These are phyloP conservation scores for Mitragyna speciosa DNA, from an alignment of 257 asterid species.

Conservation along the genomic window DNA sequence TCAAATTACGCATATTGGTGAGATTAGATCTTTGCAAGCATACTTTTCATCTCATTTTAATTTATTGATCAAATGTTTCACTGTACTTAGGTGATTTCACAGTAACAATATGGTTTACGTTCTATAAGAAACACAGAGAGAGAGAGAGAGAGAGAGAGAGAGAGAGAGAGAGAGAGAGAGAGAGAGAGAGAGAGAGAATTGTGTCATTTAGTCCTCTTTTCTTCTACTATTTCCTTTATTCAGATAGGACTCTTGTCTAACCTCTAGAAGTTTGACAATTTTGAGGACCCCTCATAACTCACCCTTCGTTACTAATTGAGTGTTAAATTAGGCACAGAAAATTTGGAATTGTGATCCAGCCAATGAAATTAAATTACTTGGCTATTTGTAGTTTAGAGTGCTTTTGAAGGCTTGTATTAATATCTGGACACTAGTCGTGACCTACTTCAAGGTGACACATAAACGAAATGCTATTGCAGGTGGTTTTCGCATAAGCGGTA, in stretches of 20 bases:
- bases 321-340: neutral
- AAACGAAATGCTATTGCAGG: constrained; percentile 41
- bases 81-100: neutral
- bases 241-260: neutral
- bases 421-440: neutral
- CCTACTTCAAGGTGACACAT: neutral
- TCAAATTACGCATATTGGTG: neutral
- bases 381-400: neutral
- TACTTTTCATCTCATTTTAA: neutral
- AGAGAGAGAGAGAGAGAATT: neutral
- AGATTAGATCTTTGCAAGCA: neutral
- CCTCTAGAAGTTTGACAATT: neutral
- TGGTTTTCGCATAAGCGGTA: constrained; percentile 74
- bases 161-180: no score
- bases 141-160: neutral
- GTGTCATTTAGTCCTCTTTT: neutral
- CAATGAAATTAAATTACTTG: neutral
- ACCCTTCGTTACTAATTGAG: neutral
- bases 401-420: neutral
- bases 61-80: neutral
- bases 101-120: neutral
- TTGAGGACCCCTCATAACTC: neutral
- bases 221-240: neutral
- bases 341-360: neutral
- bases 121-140: neutral